These are phyloP conservation scores for Serpula lacrymans DNA, from an alignment of 768 basidiomycete species.

Conservation along the genomic window DNA sequence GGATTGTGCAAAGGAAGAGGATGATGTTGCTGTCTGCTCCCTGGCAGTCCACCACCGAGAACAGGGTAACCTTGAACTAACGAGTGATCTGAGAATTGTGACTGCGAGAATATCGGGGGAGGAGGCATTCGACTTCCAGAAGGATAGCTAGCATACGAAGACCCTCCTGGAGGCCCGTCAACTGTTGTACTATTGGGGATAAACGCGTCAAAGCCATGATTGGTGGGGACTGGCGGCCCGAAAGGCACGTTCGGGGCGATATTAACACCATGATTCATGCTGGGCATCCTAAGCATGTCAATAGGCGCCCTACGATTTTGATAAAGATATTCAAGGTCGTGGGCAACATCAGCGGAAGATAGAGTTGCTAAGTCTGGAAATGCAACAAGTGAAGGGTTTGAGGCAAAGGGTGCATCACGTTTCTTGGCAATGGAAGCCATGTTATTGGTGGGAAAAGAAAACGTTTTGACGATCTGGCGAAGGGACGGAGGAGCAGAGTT, in stretches of 20 bases:
- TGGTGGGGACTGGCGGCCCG: not conserved
- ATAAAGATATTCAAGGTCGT: slow-evolving; percentile 54
- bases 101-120: slow-evolving; percentile 4
- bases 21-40: not conserved
- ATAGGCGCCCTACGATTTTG: slow-evolving; percentile 33
- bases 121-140: not conserved
- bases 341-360: slow-evolving; percentile 43
- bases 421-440: slow-evolving; percentile 26
- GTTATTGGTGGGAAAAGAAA: slow-evolving; percentile 39
- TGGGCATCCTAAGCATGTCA: slow-evolving; percentile 1
- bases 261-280: not conserved
- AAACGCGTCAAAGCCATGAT: not conserved
- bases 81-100: slow-evolving; percentile 3
- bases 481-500: slow-evolving; percentile 57
- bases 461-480: slow-evolving; percentile 61
- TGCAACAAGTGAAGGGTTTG: slow-evolving; percentile 28
- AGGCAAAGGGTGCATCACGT: slow-evolving; percentile 20
- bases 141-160: not conserved
- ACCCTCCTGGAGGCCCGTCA: not conserved
- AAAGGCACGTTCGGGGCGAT: too few relatives aligned
- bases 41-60: not conserved
- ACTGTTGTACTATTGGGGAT: not conserved
- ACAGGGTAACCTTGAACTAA: not conserved
- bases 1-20: not conserved
- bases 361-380: slow-evolving; percentile 37